phyloP scores from a whole-genome alignment of 2,329 filamentous ascomycete genomes.

The Exophiala bonariae region DNA sequence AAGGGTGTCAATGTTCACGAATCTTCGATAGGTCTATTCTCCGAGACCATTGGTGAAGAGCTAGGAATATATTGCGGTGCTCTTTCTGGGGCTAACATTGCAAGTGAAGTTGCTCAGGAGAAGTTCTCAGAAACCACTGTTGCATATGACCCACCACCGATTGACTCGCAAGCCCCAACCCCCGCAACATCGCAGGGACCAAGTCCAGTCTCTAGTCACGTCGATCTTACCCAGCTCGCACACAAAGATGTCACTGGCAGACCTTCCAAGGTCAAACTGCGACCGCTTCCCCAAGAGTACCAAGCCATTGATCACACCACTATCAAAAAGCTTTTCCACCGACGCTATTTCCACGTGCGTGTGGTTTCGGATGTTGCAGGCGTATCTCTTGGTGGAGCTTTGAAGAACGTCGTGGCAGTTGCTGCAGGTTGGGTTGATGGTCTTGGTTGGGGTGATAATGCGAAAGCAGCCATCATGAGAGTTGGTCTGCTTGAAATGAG shows the following conservation, averaged over 20 bases:
- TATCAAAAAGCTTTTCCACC: conserved; percentile 85
- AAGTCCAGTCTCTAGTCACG: conserved; percentile 52
- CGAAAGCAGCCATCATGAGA: conserved; percentile 97
- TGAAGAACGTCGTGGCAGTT: conserved; percentile 96
- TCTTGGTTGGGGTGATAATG: conserved; percentile 96
- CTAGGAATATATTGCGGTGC: conserved; percentile 96
- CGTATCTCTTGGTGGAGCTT: conserved; percentile 86
- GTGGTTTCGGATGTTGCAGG: conserved; percentile 95
- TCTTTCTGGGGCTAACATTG: conserved; percentile 93
- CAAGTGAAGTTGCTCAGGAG: conserved; percentile 88
- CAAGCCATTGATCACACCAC: conserved; percentile 82
- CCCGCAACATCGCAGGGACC: conserved; percentile 52
- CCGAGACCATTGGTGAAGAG: conserved; percentile 87
- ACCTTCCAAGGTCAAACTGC: conserved; percentile 68
- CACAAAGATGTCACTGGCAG: conserved; percentile 71
- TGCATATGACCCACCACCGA: conserved; percentile 86
- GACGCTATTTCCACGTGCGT: conserved; percentile 95
- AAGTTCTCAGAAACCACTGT: conserved; percentile 98
- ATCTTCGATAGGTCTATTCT: conserved; percentile 84
- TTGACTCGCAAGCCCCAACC: conserved; percentile 79
- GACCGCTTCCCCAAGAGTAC: conserved; percentile 76
- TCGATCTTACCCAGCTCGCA: conserved; percentile 53
- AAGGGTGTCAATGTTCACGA: conserved; percentile 95
- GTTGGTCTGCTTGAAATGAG: conserved; percentile 96
- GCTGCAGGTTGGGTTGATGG: conserved; percentile 95